A percentile compares a stretch with the other conserved stretches of the same genome.
Evolutionary conservation across 345 rosid genomes (phyloP).

Genomic region (Pugionium cornutum): DNA sequence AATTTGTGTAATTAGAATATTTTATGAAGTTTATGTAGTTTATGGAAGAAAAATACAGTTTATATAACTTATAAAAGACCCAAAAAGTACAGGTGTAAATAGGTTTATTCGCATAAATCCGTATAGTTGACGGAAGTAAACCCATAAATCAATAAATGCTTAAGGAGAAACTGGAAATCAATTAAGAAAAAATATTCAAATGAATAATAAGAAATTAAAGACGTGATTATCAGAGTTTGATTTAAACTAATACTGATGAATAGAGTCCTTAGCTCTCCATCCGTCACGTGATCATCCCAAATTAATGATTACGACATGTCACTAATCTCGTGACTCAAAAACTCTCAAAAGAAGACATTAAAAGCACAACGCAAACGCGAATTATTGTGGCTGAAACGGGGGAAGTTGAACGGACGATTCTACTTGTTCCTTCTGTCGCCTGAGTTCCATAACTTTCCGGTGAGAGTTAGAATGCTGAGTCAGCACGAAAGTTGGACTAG

Average conservation of each 20-base stretch:
- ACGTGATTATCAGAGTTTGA: conserved; percentile 34
- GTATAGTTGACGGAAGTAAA: no score
- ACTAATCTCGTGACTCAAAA: conserved; percentile 33
- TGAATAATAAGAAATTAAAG: conserved; percentile 36
- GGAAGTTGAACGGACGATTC: conserved; percentile 24
- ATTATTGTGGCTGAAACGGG: conserved; percentile 26
- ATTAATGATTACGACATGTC: conserved; percentile 34
- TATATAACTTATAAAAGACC: no score
- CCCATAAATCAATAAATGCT: conserved; percentile 34
- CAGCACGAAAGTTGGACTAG: conserved; percentile 72
- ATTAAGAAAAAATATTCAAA: neutral
- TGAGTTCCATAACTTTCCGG: conserved; percentile 78
- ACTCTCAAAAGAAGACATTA: conserved; percentile 17
- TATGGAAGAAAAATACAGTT: no score
- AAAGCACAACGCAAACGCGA: conserved; percentile 28
- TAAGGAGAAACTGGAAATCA: conserved; percentile 3
- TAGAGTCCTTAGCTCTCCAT: conserved; percentile 2
- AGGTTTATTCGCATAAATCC: no score
- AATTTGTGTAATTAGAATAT: no score
- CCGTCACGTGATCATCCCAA: conserved; percentile 38
- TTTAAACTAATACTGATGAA: conserved; percentile 21
- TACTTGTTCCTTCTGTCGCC: conserved; percentile 64
- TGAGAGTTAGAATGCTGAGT: conserved; percentile 85
- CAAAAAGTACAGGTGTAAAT: no score
- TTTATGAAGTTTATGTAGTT: no score